Evolutionary conservation across 2,329 filamentous ascomycete genomes (phyloP).

Genomic region (Nemania abortiva): DNA sequence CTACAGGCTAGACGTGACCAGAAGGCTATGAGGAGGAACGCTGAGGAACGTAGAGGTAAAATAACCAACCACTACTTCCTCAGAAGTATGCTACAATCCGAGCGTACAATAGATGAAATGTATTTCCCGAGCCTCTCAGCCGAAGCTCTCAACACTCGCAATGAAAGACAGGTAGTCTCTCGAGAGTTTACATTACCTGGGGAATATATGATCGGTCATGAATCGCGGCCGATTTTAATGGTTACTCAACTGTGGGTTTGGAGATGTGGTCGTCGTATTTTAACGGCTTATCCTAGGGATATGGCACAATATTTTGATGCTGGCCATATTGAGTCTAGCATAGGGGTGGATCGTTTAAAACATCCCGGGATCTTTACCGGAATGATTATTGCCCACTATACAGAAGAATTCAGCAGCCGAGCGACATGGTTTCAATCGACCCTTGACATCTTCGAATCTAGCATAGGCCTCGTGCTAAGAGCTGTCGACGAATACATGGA

Average conservation of each 20-base stretch:
- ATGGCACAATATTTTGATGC: no score
- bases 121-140: slow-evolving; percentile 29
- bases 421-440: background rate
- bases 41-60: background rate
- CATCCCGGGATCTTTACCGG: slow-evolving; percentile 7
- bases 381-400: background rate
- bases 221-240: slow-evolving; percentile 10
- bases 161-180: slow-evolving; percentile 25
- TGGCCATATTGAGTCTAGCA: no score
- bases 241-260: slow-evolving; percentile 26
- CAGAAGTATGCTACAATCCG: background rate
- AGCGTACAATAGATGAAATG: slow-evolving; percentile 32
- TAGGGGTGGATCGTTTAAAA: background rate
- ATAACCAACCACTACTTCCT: no score
- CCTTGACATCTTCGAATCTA: slow-evolving; percentile 26
- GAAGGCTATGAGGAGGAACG: background rate
- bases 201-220: background rate
- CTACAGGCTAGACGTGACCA: background rate
- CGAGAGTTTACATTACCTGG: background rate
- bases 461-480: background rate
- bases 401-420: slow-evolving; percentile 3
- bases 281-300: slow-evolving; percentile 11
- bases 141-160: background rate
- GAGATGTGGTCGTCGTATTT: slow-evolving; percentile 8
- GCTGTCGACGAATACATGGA: slow-evolving; percentile 17